Evolutionary conservation across 2,329 filamentous ascomycete species (phyloP), one percentile per base, ranked within the genome.

Genomic region (Aureobasidium subglaciale): DNA sequence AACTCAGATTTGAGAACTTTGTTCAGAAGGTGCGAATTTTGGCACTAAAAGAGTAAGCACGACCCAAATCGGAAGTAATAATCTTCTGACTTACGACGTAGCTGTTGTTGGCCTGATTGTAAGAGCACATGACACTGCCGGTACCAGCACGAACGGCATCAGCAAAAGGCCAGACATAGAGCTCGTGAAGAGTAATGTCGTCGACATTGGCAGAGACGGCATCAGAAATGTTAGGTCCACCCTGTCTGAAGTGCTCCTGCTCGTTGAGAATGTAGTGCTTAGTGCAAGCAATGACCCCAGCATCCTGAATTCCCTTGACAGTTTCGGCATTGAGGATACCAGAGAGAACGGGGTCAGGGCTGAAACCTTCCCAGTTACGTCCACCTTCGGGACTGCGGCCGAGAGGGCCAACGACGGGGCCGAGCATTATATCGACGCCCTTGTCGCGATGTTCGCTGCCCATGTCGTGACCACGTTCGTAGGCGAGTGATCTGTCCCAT

Each of bases 231-330:
- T 86, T 78, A 64, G 71, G 83, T 6, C 84, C 84, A 60, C 78
- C 50, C 27, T 54, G 50, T 54, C 50, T 54, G 82, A 86, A 79
- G 71, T 86, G 72, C 78, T 88, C 78, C 73, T 90, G 88, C 71
- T 89, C 87, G 67, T 91, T 88, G 46, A 73, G 79, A 56, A 88
- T 81, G 64, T 77, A 86, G 67, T 91, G 88, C 76, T 91, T 92
- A 43, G 86, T 86, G 64, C 86, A 90, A 59, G 90, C 89, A 71
- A 95, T 86, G 53, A 92, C 82, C 67, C 89, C 89, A 13, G 85
- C 83, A 64, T 85, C 81, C 67, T 95, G 90, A 41, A 95, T 91
- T 59, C 90, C 90, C 66, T 82, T 79, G 59, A 95, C 79, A 1
- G 86, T 88, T 66, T 87, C 78, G 34, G 82, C 82, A 62, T 91